Conservation (phyloP, 257 asterid species). For the Plantago ovata region DNA sequence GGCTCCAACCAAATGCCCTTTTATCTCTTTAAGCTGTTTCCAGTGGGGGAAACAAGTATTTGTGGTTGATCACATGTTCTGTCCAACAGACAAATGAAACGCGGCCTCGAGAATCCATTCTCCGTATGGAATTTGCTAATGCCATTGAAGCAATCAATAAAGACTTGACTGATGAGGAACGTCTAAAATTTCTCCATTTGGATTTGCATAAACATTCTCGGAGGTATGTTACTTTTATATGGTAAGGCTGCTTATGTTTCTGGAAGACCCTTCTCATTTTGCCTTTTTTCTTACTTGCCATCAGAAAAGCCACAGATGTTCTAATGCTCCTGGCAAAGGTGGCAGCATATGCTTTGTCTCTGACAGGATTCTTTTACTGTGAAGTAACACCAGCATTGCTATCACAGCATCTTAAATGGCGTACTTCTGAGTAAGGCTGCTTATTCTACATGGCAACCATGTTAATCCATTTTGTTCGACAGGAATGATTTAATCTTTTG, state of each 20-base stretch:
- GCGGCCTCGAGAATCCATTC: constrained; percentile 93
- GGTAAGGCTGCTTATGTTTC: constrained; percentile 16
- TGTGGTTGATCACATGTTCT: constrained; percentile 18
- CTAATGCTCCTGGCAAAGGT: constrained; percentile 80
- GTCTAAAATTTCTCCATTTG: constrained; percentile 92
- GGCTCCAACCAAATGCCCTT: no score
- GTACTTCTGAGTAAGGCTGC: constrained; percentile 58
- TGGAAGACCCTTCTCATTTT: constrained; percentile 24
- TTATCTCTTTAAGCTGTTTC: not conserved
- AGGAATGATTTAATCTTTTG: constrained; percentile 16
- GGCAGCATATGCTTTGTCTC: constrained; percentile 83
- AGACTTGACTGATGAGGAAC: constrained; percentile 75
- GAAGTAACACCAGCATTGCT: constrained; percentile 49
- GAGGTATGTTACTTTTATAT: constrained; percentile 43
- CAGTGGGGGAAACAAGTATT: not conserved
- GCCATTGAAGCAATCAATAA: constrained; percentile 84
- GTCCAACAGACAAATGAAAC: constrained; percentile 77
- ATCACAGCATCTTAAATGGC: constrained; percentile 47
- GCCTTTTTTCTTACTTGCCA: constrained; percentile 23
- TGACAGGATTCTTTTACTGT: constrained; percentile 88
- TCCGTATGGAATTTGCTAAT: constrained; percentile 82
- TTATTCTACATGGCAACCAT: constrained; percentile 14
- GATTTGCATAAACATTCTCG: constrained; percentile 94
- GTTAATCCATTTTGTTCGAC: constrained; percentile 9
- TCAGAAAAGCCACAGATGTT: constrained; percentile 84